Percentiles rank a stretch among this genome's conserved stretches.
Conservation (phyloP, 2,329 filamentous ascomycete species). For the Xylariaceae sp. region DNA sequence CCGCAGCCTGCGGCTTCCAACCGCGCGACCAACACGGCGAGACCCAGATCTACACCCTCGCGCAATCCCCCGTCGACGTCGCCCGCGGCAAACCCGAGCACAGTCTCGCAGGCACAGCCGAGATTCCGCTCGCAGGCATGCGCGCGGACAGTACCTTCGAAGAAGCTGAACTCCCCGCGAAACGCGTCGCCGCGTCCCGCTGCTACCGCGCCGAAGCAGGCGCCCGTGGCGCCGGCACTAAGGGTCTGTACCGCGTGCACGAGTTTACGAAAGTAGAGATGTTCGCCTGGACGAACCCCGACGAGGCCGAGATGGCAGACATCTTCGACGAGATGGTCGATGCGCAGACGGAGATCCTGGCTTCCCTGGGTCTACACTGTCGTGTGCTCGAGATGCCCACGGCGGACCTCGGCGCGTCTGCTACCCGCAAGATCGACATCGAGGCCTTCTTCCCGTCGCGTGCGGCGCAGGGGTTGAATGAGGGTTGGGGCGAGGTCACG, state of each 20-base stretch:
- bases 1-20: slow-evolving; percentile 87
- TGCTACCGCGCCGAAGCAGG: slow-evolving; percentile 96
- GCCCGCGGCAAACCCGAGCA: slow-evolving; percentile 61
- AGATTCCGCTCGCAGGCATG: slow-evolving; percentile 91
- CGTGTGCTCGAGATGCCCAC: slow-evolving; percentile 91
- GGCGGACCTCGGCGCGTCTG: slow-evolving; percentile 81
- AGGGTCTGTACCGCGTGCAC: slow-evolving; percentile 92
- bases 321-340: slow-evolving; percentile 81
- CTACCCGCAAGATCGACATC: slow-evolving; percentile 82
- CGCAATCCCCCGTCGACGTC: slow-evolving; percentile 59
- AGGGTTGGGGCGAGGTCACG: slow-evolving; percentile 90
- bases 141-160: slow-evolving; percentile 68
- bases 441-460: slow-evolving; percentile 91
- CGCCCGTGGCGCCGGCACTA: slow-evolving; percentile 81
- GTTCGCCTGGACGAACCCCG: slow-evolving; percentile 80
- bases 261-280: slow-evolving; percentile 99
- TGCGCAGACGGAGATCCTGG: slow-evolving; percentile 80
- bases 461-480: slow-evolving; percentile 41
- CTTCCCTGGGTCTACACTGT: slow-evolving; percentile 71
- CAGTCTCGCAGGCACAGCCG: slow-evolving; percentile 80
- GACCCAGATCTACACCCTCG: slow-evolving; percentile 81
- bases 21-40: slow-evolving; percentile 86
- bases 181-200: slow-evolving; percentile 77
- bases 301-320: slow-evolving; percentile 42
- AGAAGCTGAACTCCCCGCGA: slow-evolving; percentile 63